Base-by-base conservation (phyloP, 73 alveolate genomes). In the Blepharisma stoltei region DNA sequence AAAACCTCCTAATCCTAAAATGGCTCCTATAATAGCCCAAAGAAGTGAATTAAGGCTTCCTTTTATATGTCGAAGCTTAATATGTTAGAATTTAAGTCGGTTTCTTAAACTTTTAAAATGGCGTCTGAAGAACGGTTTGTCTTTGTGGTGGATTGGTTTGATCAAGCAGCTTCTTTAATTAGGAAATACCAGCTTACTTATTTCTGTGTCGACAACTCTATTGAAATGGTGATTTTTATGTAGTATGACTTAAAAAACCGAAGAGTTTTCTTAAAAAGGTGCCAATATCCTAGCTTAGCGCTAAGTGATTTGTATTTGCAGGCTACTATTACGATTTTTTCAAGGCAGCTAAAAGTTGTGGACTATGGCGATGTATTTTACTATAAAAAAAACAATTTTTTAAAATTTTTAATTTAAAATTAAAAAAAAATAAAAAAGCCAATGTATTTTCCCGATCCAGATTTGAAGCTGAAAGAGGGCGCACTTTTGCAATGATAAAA, bases 281-380 rank as follows among this genome's bases (percentile, higher is more conserved):
- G 91, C 50, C 92, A 79, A 49, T 87, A 81, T 78, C 96, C 96
- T 0, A 83, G 87, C 43, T 83, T 93, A 20, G 54, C 89, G 27
- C 65, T 87, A 48, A 80, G 83, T 46, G 99, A 95, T 54, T 85
- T 95, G 20, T 93, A 88, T 83, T 71, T 91, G 50, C 97, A 98
- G 70, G 86, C 96, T 6, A 88, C 84, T 38, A 84, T 95, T 6
- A 91, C 95, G 23, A 85, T 95, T 54, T 95, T 73, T 81, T 92
- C 99, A 37, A 84, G 99, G 70, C 88, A 93, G 71, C 92, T 93
- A 41, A 95, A 93, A 81, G 85, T 95, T 52, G 91, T 84, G 21
- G 97, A 93, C 53, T 95, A 93, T 77, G 98, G 97, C 7, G 99
- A 95, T 87, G 93, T 86, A n/a, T n/a, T n/a, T n/a, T n/a, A n/a